Evolutionary conservation across 2,329 filamentous ascomycete genomes (phyloP).

Genomic region (Arthroderma uncinatum): DNA sequence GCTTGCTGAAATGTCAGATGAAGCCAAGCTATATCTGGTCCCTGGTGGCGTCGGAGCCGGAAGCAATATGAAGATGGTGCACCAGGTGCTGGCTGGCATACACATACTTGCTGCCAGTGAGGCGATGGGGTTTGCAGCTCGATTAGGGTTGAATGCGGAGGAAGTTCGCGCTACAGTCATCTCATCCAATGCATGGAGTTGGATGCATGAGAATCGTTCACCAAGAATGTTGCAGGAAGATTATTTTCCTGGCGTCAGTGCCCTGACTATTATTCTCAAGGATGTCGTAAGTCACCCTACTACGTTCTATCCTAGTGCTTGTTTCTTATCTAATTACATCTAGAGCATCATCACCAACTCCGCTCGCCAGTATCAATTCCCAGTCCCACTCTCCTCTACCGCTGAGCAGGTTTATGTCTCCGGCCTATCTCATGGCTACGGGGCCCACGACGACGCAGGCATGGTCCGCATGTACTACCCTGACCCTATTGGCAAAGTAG

Average conservation of each 20-base stretch:
- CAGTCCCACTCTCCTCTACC: slow-evolving; percentile 48
- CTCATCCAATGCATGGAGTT: slow-evolving; percentile 43
- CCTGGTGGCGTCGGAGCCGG: slow-evolving; percentile 49
- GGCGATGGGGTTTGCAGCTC: slow-evolving; percentile 48
- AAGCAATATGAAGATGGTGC: slow-evolving; percentile 53
- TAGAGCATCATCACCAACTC: slow-evolving; percentile 56
- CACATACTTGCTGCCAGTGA: slow-evolving; percentile 53
- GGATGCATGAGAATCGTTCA: slow-evolving; percentile 52
- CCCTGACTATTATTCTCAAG: slow-evolving; percentile 50
- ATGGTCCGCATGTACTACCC: slow-evolving; percentile 44
- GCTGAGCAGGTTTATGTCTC: slow-evolving; percentile 57
- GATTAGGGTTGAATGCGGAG: slow-evolving; percentile 43
- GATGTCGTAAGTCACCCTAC: slow-evolving; percentile 34
- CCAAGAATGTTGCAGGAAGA: slow-evolving; percentile 45
- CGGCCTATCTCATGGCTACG: slow-evolving; percentile 47
- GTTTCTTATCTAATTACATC: neutral
- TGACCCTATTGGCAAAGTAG: slow-evolving; percentile 32
- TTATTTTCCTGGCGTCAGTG: slow-evolving; percentile 47
- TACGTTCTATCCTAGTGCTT: neutral
- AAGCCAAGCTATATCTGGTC: slow-evolving; percentile 51
- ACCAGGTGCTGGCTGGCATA: slow-evolving; percentile 53
- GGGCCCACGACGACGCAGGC: slow-evolving; percentile 44
- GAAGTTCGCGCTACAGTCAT: slow-evolving; percentile 37
- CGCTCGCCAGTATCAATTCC: slow-evolving; percentile 47
- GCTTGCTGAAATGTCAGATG: slow-evolving; percentile 50